Base-by-base conservation (phyloP, 768 basidiomycete genomes). In the Chlorophyllum brunneum region DNA sequence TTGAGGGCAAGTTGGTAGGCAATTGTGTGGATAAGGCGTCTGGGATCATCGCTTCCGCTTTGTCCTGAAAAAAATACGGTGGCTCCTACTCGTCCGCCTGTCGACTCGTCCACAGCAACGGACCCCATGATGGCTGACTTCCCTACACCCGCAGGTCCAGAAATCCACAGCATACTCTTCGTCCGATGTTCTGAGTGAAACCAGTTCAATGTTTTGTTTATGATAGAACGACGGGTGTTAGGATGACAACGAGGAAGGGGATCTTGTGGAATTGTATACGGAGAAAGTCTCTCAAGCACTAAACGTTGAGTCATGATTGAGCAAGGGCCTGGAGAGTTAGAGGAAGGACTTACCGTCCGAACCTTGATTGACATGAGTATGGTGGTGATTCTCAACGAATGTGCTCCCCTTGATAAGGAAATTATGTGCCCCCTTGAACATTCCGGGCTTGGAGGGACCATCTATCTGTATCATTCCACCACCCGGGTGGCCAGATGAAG, bases 81-180 rank as follows among this genome's bases (percentile, higher is more conserved):
- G 15, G 51, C 51, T 5, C 51, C 51, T 2, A 51, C 18, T 24
- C 31, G 11, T n/a, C 13, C 9, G 20, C 2, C 10, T 20, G 26
- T 24, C 6, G 31, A 37, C 18, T 36, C 33, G 10, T 20, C 6
- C 2, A 37, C 11, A 7, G 34, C 42, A 15, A 51, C 5, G 34
- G 16, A 43, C 16, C 33, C 41, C 33, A 45, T 51, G 13, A 51
- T 37, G 5, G 33, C 41, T 11, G 42, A 34, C 23, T 51, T 51
- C 33, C 51, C 51, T 5, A 51, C 42, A 5, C 51, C 49, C n/a
- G 48, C 48, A 5, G 48, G 39, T 15, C 48, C 48, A 30, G 49
- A 51, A 1, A 51, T 11, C 51, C 42, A 51, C 4, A 43, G 23
- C 7, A 51, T 43, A 10, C 27, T 38, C 13, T 44, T 34, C 8